Evolutionary conservation across 2,329 filamentous ascomycete species (phyloP).

Genomic region (Chlorencoelia australis): DNA sequence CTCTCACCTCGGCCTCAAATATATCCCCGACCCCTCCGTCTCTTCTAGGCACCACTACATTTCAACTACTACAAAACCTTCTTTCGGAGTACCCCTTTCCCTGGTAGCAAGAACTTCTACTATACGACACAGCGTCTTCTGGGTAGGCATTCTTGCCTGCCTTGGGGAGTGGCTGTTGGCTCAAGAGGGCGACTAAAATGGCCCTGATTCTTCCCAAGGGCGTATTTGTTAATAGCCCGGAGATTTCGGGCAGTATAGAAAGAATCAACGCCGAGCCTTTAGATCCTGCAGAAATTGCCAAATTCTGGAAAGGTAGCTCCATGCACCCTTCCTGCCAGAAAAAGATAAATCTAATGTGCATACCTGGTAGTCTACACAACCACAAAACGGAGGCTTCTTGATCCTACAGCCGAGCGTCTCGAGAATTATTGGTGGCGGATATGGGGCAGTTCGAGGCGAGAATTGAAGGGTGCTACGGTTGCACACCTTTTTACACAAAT

Average conservation of each 20-base stretch:
- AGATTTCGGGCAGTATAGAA: slow-evolving; percentile 45
- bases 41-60: too few species aligned
- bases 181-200: slow-evolving; percentile 22
- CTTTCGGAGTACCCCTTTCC: too few species aligned
- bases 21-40: too few species aligned
- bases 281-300: slow-evolving; percentile 40
- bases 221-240: slow-evolving; percentile 43
- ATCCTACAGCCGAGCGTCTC: slow-evolving; percentile 51
- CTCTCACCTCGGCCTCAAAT: too few species aligned
- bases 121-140: slow-evolving; percentile 25
- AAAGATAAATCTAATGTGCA: slow-evolving; percentile 11
- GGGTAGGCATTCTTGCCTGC: slow-evolving; percentile 24
- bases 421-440: slow-evolving; percentile 61
- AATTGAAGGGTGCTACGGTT: slow-evolving; percentile 42
- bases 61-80: too few species aligned
- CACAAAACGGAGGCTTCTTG: slow-evolving; percentile 46
- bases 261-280: slow-evolving; percentile 32
- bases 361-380: slow-evolving; percentile 51
- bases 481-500: slow-evolving; percentile 48
- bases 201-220: slow-evolving; percentile 45
- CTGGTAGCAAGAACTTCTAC: too few species aligned
- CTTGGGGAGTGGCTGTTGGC: slow-evolving; percentile 20
- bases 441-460: slow-evolving; percentile 40
- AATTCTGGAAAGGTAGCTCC: slow-evolving; percentile 45
- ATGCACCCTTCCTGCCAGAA: slow-evolving; percentile 1